phyloP scores from a whole-genome alignment of 1,284 basidiomycete species.

The Cryptococcus maquisensis region DNA sequence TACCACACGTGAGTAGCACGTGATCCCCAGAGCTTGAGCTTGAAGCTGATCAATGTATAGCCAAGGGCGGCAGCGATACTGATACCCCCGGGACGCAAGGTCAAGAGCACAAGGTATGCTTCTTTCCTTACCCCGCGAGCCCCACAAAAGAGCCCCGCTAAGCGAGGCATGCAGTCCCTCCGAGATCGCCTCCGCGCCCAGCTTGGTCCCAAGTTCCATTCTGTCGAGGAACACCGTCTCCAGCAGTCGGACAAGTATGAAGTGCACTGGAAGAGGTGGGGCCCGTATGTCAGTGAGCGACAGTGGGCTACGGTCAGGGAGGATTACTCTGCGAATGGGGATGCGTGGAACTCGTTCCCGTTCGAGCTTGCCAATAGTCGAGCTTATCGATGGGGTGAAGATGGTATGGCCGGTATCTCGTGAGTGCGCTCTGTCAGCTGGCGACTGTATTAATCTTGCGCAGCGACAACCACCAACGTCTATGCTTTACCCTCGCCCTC shows the following conservation, averaged over 20 bases:
- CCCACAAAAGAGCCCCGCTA: not conserved
- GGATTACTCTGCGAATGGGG: slow-evolving; percentile 93
- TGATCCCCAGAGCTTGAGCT: not conserved
- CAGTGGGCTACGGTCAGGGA: slow-evolving; percentile 99
- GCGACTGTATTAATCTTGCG: not conserved
- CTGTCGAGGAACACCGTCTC: slow-evolving; percentile 55
- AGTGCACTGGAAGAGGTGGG: slow-evolving; percentile 96
- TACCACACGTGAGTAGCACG: slow-evolving; percentile 15
- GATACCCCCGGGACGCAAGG: slow-evolving; percentile 34
- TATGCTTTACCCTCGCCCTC: slow-evolving; percentile 83
- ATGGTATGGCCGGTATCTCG: slow-evolving; percentile 91
- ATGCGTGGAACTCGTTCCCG: slow-evolving; percentile 97
- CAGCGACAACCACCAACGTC: slow-evolving; percentile 83
- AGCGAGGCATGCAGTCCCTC: slow-evolving; percentile 27
- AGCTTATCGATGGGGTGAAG: slow-evolving; percentile 97
- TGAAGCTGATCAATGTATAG: slow-evolving; percentile 3
- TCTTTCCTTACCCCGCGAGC: not conserved
- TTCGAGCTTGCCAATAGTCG: slow-evolving; percentile 91
- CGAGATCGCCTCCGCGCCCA: slow-evolving; percentile 39
- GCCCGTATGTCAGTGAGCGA: slow-evolving; percentile 91
- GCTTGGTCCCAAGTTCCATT: slow-evolving; percentile 44
- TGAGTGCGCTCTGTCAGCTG: slow-evolving; percentile 16
- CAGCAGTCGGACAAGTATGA: slow-evolving; percentile 63
- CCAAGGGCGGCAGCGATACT: slow-evolving; percentile 29
- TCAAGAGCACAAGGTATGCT: slow-evolving; percentile 21